These are phyloP conservation scores for Miamiensis avidus DNA, from an alignment of 169 alveolate species.

Conservation along the genomic window DNA sequence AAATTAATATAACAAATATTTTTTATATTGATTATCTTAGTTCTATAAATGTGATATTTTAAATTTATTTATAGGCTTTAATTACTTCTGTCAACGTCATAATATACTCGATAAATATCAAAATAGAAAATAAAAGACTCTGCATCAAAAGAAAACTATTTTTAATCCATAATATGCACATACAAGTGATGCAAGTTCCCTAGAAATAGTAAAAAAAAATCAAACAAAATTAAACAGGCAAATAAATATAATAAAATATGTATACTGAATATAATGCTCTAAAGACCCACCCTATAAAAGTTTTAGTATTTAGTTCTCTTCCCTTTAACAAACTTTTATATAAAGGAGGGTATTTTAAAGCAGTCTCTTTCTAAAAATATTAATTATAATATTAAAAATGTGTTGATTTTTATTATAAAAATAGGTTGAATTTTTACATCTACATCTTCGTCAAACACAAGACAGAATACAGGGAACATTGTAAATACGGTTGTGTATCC, in stretches of 20 bases:
- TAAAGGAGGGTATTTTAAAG: slow-evolving; percentile 92
- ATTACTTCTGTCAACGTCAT: not conserved
- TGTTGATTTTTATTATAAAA: not conserved
- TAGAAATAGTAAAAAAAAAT: too few relatives aligned
- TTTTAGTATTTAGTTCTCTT: slow-evolving; percentile 92
- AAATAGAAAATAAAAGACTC: not conserved
- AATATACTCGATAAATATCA: not conserved
- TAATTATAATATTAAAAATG: not conserved
- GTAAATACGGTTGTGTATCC: slow-evolving; percentile 97
- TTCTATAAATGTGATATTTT: too few relatives aligned
- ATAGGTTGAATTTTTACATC: slow-evolving; percentile 53
- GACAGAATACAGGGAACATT: slow-evolving; percentile 94
- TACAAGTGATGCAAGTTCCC: not conserved
- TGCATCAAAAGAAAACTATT: not conserved
- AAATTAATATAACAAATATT: too few relatives aligned
- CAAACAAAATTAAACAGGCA: too few relatives aligned
- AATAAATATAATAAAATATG: not conserved
- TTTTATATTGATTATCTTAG: too few relatives aligned
- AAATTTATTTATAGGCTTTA: too few relatives aligned
- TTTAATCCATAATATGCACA: not conserved
- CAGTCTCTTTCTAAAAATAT: slow-evolving; percentile 57
- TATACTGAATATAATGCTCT: slow-evolving; percentile 54
- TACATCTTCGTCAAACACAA: slow-evolving; percentile 94
- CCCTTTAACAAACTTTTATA: slow-evolving; percentile 93
- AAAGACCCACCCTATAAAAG: slow-evolving; percentile 97